These are phyloP conservation scores for Aphanocladium album DNA, from an alignment of 2,329 filamentous ascomycete genomes.

Conservation along the genomic window DNA sequence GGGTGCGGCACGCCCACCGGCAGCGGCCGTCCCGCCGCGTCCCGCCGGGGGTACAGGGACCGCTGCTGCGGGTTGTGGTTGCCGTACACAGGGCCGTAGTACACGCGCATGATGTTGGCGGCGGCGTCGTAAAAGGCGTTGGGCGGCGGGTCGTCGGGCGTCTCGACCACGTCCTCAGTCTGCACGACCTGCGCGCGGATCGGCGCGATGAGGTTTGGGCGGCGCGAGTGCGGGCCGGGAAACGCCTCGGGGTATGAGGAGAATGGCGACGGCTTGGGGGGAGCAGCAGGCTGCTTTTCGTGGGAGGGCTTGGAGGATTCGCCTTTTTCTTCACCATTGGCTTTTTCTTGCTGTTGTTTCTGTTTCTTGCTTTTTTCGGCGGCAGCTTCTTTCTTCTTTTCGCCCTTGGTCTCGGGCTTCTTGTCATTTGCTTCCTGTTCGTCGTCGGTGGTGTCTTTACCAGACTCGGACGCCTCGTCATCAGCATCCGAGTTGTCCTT, in stretches of 20 bases:
- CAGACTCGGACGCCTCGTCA: conserved; percentile 21
- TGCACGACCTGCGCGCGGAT: conserved; percentile 45
- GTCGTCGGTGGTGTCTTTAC: conserved; percentile 14
- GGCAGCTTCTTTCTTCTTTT: neutral
- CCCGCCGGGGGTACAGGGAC: conserved; percentile 41
- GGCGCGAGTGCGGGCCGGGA: conserved; percentile 27
- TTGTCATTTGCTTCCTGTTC: conserved; percentile 14
- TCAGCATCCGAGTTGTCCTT: conserved; percentile 23
- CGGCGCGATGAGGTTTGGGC: conserved; percentile 43
- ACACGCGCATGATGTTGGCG: conserved; percentile 49
- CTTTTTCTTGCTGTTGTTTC: conserved; percentile 12
- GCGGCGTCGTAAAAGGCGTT: conserved; percentile 56
- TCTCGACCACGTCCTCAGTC: conserved; percentile 52
- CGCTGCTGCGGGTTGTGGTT: conserved; percentile 35
- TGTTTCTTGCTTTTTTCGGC: conserved; percentile 17
- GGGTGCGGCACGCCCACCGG: conserved; percentile 41
- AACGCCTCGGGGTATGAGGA: conserved; percentile 24
- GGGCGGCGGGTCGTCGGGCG: conserved; percentile 47
- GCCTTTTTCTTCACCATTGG: neutral
- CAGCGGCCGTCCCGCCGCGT: conserved; percentile 26
- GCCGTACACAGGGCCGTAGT: conserved; percentile 52
- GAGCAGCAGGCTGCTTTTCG: conserved; percentile 3
- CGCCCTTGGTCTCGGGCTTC: conserved; percentile 13
- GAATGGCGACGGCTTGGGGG: neutral
- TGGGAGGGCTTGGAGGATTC: neutral